Evolutionary conservation across 176 grass and related monocot genomes (phyloP).

Genomic region (Saccharum spontaneum): DNA sequence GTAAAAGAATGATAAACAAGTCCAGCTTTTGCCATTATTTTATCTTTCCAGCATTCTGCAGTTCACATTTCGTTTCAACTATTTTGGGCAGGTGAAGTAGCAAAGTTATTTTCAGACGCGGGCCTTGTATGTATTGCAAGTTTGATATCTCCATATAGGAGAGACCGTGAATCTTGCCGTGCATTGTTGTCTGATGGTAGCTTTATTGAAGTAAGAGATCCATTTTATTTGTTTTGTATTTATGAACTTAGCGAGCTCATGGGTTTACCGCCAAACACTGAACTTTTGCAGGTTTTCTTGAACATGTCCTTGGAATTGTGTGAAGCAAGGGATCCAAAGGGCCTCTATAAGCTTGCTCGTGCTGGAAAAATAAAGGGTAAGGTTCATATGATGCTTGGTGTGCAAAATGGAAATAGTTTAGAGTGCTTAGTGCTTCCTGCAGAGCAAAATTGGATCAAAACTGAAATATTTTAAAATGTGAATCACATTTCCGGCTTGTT

Average conservation of each 20-base stretch:
- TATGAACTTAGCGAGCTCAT: background rate
- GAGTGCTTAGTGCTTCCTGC: background rate
- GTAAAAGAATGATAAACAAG: background rate
- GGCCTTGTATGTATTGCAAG: slow-evolving; percentile 94
- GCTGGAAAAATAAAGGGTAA: slow-evolving; percentile 95
- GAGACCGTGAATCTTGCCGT: slow-evolving; percentile 77
- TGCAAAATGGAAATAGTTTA: background rate
- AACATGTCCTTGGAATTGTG: slow-evolving; percentile 97
- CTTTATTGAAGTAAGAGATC: slow-evolving; percentile 82
- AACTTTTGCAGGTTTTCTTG: slow-evolving; percentile 80
- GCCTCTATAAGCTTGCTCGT: slow-evolving; percentile 98
- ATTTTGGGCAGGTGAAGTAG: slow-evolving; percentile 80
- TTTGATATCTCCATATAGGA: slow-evolving; percentile 94
- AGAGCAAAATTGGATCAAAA: background rate
- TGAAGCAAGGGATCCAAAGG: slow-evolving; percentile 92
- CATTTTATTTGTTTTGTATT: background rate
- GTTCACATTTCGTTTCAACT: slow-evolving; percentile 20
- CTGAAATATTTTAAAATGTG: slow-evolving; percentile 1
- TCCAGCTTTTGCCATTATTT: background rate
- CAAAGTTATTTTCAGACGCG: slow-evolving; percentile 91
- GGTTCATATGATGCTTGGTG: slow-evolving; percentile 15
- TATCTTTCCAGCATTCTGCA: background rate
- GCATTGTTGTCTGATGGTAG: slow-evolving; percentile 67
- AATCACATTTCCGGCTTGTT: background rate
- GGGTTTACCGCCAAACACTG: background rate